Base-by-base conservation (phyloP, 176 grass and related monocot genomes). In the Musa troglodytarum region DNA sequence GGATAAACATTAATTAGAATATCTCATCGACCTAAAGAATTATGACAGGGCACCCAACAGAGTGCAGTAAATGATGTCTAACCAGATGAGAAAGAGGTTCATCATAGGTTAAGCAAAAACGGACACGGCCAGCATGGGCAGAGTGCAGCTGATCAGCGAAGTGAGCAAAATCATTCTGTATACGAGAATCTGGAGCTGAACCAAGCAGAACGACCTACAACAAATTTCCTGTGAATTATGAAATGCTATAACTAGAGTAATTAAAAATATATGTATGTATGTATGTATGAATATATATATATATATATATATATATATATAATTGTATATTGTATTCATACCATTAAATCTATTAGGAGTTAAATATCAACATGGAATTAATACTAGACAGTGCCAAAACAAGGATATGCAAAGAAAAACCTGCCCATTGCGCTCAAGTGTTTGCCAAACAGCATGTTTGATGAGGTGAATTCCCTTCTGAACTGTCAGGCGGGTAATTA, bases 381-480 rank as follows among this genome's bases (percentile, higher is more conserved):
- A 43, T 43, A 43, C 6, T 43, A 43, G 34, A 43, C 34, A 43
- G 34, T 43, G 3, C 3, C 34, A 43, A 43, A 43, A 43, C 34
- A 43, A 43, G 34, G 4, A 43, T 43, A 43, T 43, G 34, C 34
- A 43, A 43, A 83, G 14, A 51, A 70, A 29, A 91, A 43, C 34
- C 34, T 43, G 34, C 95, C 95, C 88, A 82, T 89, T 81, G 75
- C 82, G 86, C 59, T 98, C 95, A 55, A 98, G 86, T 65, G 90
- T 76, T 72, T 73, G 80, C 28, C 55, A 43, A 29, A 99, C 87
- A 54, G 88, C 88, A 67, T 99, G 95, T 68, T 99, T 94, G 75
- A 99, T 99, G 70, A 99, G 95, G 86, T 99, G 95, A 79, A 99
- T 89, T 87, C 95, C 90, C 82, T 99, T 94, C 82, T 99, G 95